A percentile compares a stretch with the other conserved stretches of the same genome.
phyloP scores from a whole-genome alignment of 495 filamentous ascomycete genomes.

The Trypethelium eluteriae region DNA sequence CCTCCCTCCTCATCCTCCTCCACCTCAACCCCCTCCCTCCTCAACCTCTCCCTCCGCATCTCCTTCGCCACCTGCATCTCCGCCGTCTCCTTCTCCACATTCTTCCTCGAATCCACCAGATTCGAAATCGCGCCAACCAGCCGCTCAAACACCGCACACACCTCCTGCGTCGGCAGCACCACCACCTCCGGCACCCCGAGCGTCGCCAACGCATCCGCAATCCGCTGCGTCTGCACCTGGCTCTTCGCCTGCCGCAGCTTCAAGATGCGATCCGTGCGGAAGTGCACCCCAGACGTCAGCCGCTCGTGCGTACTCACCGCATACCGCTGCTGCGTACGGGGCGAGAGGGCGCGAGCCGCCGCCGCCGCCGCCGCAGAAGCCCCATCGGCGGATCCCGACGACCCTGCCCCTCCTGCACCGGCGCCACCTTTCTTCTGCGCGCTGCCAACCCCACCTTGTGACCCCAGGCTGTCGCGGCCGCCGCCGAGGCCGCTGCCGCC shows the following conservation, averaged over 20 bases:
- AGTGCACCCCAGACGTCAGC: conserved; percentile 61
- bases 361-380: conserved; percentile 25
- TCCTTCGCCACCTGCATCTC: conserved; percentile 68
- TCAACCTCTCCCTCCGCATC: conserved; percentile 22
- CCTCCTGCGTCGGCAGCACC: conserved; percentile 75
- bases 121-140: conserved; percentile 65
- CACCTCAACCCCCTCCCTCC: conserved; percentile 16
- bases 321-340: conserved; percentile 66
- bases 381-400: conserved; percentile 12
- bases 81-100: conserved; percentile 74
- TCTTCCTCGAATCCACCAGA: conserved; percentile 74
- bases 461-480: conserved; percentile 18
- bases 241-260: conserved; percentile 79
- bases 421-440: neutral
- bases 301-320: conserved; percentile 84
- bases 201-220: conserved; percentile 67
- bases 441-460: conserved; percentile 24
- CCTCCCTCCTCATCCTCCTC: conserved; percentile 14
- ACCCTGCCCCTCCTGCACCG: neutral
- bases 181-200: conserved; percentile 71
- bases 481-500: neutral
- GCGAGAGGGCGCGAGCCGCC: conserved; percentile 59
- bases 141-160: conserved; percentile 72
- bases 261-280: conserved; percentile 75
- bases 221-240: conserved; percentile 70